Percentiles rank a stretch among this genome's conserved stretches.
These are phyloP conservation scores for Pichia sp. DNA, from an alignment of 1,139 yeast species.

Conservation along the genomic window DNA sequence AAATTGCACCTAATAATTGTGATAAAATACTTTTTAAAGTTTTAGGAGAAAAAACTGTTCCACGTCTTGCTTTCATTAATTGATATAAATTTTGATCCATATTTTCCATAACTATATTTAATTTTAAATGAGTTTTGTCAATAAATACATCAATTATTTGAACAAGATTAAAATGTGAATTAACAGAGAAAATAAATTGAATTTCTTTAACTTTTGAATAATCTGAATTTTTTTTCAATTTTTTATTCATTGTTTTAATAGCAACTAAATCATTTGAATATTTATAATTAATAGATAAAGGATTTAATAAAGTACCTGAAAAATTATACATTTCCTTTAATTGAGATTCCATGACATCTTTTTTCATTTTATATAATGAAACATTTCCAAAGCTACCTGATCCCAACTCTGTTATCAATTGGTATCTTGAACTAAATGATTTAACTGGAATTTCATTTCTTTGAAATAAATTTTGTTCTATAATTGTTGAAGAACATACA, in stretches of 20 bases:
- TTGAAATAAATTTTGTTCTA: not conserved
- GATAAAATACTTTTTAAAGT: constrained; percentile 60
- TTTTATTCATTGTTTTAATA: constrained; percentile 68
- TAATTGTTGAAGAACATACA: too few species aligned
- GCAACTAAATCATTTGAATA: constrained; percentile 56
- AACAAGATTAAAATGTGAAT: constrained; percentile 67
- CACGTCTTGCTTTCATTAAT: constrained; percentile 54
- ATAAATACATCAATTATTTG: constrained; percentile 73
- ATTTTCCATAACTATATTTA: constrained; percentile 84
- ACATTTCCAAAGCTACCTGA: constrained; percentile 79
- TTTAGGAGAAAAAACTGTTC: constrained; percentile 45
- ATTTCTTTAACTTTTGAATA: constrained; percentile 69
- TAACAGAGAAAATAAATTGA: constrained; percentile 60
- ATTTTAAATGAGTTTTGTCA: constrained; percentile 49
- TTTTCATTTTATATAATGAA: constrained; percentile 46
- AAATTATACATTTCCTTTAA: constrained; percentile 18
- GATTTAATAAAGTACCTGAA: constrained; percentile 47
- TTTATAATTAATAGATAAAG: constrained; percentile 27
- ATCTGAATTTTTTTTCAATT: constrained; percentile 44
- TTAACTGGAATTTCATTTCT: constrained; percentile 20
- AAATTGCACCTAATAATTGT: constrained; percentile 69
- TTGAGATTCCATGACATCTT: constrained; percentile 6
- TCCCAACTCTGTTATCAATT: constrained; percentile 51
- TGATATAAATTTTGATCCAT: constrained; percentile 79
- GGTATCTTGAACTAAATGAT: constrained; percentile 36